Evolutionary conservation across 768 basidiomycete genomes (phyloP).

Genomic region (Suillus cothurnatus): DNA sequence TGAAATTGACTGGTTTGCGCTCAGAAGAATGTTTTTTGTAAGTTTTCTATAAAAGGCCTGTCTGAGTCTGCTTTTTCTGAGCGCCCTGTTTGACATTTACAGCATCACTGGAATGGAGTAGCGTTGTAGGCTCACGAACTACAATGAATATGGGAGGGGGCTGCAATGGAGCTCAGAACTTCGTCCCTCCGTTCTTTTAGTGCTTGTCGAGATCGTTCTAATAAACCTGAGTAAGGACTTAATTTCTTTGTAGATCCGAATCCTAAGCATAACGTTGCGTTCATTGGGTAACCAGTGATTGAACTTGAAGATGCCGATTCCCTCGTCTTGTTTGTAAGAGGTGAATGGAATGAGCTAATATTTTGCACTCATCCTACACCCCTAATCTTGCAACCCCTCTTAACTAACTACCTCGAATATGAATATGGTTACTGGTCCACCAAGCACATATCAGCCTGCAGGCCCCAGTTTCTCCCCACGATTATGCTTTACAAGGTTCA

Average conservation of each 20-base stretch:
- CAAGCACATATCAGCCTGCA: background rate
- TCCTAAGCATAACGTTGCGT: background rate
- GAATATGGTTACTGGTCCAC: background rate
- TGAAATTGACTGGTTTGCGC: background rate
- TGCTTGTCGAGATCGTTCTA: background rate
- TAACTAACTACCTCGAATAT: background rate
- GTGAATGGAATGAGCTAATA: background rate
- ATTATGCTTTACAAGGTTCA: background rate
- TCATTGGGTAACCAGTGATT: background rate
- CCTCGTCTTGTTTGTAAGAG: background rate
- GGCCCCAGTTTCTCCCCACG: background rate
- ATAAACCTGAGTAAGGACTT: background rate
- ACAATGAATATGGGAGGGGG: background rate
- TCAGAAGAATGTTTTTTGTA: background rate
- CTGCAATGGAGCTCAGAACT: background rate
- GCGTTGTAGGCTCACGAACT: background rate
- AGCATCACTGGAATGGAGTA: background rate
- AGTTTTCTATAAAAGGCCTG: background rate
- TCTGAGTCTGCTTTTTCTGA: background rate
- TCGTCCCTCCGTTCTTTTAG: background rate
- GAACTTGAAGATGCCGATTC: background rate
- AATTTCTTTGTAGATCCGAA: background rate
- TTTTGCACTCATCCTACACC: background rate
- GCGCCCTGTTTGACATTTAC: background rate
- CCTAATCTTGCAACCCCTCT: slow-evolving; percentile 1